Evolutionary conservation across 305 asterid species (phyloP).

Genomic region (Petunia hybrid): DNA sequence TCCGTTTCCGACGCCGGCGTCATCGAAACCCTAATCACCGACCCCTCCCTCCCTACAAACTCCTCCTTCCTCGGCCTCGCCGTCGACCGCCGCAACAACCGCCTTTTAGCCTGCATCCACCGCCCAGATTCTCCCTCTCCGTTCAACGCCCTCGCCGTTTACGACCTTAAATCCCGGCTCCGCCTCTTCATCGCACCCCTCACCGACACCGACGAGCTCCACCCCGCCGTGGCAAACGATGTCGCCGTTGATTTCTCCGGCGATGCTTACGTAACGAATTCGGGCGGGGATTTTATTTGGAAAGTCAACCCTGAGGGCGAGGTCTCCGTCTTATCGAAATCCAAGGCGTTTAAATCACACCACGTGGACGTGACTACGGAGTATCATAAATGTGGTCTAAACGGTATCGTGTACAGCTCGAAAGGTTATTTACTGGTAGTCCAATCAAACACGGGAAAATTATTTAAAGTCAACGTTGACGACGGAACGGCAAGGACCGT

Average conservation of each 20-base stretch:
- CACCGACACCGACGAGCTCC: neutral
- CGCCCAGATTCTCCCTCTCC: conserved; percentile 46
- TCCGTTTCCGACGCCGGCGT: conserved; percentile 92
- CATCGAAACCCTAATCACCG: conserved; percentile 62
- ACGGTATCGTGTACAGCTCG: conserved; percentile 68
- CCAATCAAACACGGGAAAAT: conserved; percentile 72
- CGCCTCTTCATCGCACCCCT: conserved; percentile 61
- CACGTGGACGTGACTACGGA: conserved; percentile 42
- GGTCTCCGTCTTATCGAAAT: conserved; percentile 59
- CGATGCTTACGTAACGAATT: conserved; percentile 78
- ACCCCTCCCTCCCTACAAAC: conserved; percentile 55
- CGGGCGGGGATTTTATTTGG: conserved; percentile 66
- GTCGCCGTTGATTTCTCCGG: conserved; percentile 77
- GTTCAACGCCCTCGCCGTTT: conserved; percentile 67
- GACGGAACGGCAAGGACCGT: conserved; percentile 70
- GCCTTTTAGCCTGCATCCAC: conserved; percentile 78
- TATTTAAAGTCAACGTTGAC: conserved; percentile 66
- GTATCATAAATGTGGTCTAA: conserved; percentile 55
- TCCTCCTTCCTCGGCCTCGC: conserved; percentile 66
- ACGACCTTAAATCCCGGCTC: conserved; percentile 57
- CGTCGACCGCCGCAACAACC: conserved; percentile 64
- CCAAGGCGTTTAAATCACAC: conserved; percentile 48
- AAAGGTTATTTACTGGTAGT: conserved; percentile 73
- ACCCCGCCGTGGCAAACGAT: conserved; percentile 49
- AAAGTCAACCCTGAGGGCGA: conserved; percentile 66